Conservation (phyloP, 352 stramenopile species). For the Phytophthora meadii region DNA sequence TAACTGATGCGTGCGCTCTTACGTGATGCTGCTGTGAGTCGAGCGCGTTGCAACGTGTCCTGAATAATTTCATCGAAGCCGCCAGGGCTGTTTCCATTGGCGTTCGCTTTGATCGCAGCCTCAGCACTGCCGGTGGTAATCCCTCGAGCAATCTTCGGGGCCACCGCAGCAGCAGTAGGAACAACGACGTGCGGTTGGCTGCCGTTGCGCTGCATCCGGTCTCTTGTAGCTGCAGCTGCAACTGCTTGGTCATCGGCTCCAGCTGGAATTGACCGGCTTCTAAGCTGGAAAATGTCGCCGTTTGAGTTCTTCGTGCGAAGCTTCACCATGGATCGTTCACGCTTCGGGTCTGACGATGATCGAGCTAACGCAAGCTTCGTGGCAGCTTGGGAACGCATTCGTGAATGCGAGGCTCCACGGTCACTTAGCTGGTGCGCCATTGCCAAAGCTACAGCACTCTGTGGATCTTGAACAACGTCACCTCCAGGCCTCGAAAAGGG, state of each 20-base stretch:
- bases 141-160: conserved; percentile 68
- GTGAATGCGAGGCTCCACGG: conserved; percentile 35
- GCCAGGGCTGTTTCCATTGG: conserved; percentile 12
- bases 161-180: conserved; percentile 33
- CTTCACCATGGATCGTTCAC: conserved; percentile 69
- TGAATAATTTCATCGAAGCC: conserved; percentile 68
- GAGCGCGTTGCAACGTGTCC: conserved; percentile 72
- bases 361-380: conserved; percentile 74
- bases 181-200: conserved; percentile 22
- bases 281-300: conserved; percentile 64
- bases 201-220: conserved; percentile 26
- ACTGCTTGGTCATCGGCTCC: conserved; percentile 30
- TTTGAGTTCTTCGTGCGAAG: conserved; percentile 61
- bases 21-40: conserved; percentile 55
- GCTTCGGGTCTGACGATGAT: conserved; percentile 82
- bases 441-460: conserved; percentile 32
- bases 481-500: conserved; percentile 14
- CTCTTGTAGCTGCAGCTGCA: conserved; percentile 28
- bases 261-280: conserved; percentile 38
- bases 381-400: conserved; percentile 55
- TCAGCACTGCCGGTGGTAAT: conserved; percentile 71
- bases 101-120: conserved; percentile 36
- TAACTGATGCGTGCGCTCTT: conserved; percentile 80
- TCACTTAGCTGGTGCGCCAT: conserved; percentile 42
- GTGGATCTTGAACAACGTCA: conserved; percentile 25